phyloP scores from a whole-genome alignment of 2,329 filamentous ascomycete species.

The Dryadomyces quercivorus region DNA sequence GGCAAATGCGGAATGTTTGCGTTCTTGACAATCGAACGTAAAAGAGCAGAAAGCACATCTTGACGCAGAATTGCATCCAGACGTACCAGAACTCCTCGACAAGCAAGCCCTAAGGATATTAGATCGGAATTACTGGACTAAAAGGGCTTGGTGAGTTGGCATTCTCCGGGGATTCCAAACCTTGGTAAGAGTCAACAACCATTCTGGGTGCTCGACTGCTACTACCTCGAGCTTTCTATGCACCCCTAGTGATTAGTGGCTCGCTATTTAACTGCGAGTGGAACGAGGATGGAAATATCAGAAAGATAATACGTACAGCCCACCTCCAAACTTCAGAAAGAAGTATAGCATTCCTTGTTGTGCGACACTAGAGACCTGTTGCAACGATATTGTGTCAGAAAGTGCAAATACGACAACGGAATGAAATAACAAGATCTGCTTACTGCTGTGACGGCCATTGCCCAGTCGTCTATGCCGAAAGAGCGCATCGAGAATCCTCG shows the following conservation, averaged over 20 bases:
- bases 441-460: neutral
- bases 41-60: constrained; percentile 20
- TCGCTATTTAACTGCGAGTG: no score
- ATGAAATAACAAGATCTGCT: neutral
- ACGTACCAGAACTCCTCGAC: constrained; percentile 20
- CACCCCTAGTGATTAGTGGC: neutral
- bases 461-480: neutral
- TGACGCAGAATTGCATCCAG: constrained; percentile 18
- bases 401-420: neutral
- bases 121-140: neutral
- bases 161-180: no score
- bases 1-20: constrained; percentile 13
- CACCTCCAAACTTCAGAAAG: constrained; percentile 1
- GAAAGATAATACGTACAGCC: constrained; percentile 1
- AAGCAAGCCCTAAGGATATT: constrained; percentile 15
- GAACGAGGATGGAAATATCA: no score
- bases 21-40: constrained; percentile 19
- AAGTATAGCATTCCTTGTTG: constrained; percentile 1
- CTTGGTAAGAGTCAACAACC: neutral
- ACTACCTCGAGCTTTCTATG: neutral
- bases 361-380: neutral
- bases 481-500: neutral
- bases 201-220: neutral
- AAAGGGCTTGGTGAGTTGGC: no score
- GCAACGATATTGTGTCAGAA: neutral